phyloP scores from a whole-genome alignment of 768 basidiomycete genomes.

The Bullera alba region DNA sequence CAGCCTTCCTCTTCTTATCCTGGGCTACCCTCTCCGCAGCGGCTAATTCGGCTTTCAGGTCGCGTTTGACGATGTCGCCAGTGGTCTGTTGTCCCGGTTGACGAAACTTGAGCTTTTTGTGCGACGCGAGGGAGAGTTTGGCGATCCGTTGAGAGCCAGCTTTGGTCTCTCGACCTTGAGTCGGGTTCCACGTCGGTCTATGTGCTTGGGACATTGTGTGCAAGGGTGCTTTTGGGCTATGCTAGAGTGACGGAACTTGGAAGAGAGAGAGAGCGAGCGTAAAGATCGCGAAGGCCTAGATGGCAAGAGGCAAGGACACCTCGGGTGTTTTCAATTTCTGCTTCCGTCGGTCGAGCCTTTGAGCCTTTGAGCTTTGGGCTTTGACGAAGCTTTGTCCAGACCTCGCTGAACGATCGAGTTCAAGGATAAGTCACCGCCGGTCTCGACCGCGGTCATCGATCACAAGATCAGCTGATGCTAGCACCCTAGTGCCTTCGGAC shows the following conservation, averaged over 20 bases:
- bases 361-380: neutral
- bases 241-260: neutral
- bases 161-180: constrained; percentile 85
- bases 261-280: neutral
- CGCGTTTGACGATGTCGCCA: constrained; percentile 66
- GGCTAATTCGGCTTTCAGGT: constrained; percentile 74
- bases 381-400: neutral
- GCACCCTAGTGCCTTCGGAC: neutral
- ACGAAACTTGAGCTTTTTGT: constrained; percentile 97
- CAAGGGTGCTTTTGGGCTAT: neutral
- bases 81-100: constrained; percentile 85
- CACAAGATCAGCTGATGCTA: neutral
- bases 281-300: neutral
- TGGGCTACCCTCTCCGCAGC: constrained; percentile 77
- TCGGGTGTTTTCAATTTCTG: neutral
- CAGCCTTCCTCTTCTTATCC: constrained; percentile 87
- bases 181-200: constrained; percentile 73
- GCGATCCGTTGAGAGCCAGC: constrained; percentile 89
- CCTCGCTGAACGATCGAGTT: neutral
- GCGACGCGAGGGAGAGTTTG: constrained; percentile 83
- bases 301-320: neutral
- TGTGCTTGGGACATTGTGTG: constrained; percentile 45
- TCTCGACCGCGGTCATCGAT: neutral
- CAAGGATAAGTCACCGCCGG: neutral
- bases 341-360: too few relatives aligned